Base-by-base conservation (phyloP, 1,139 yeast species). In the Sugiyamaella castrensis region DNA sequence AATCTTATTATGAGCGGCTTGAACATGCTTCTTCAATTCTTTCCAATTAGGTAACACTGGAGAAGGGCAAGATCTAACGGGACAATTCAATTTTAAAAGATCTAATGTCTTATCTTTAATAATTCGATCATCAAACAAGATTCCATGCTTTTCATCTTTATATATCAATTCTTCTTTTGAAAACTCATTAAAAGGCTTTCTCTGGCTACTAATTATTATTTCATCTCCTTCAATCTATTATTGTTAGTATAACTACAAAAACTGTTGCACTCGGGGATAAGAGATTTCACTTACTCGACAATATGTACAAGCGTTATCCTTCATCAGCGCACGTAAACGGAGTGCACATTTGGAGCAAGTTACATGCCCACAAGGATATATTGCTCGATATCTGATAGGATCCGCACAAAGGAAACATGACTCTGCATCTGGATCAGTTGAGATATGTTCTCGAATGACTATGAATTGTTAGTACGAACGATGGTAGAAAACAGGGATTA, bases 381-480 rank as follows among this genome's bases (percentile, higher is more conserved):
- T 66, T 0, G 96, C 87, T 2, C 82, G 81, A 60, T 76, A 78
- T 19, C 58, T 60, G 37, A 89, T 74, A 38, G 71, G 72, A 43
- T 87, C 84, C 1, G 98, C 95, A 71, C 99, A 92, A 50, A 92
- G 87, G 35, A 89, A 69, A 71, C 98, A 91, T 27, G 72, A 67
- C 27, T 76, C 80, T 8, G 59, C 51, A 9, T 43, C 52, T 6
- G 50, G 46, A 11, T 44, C 50, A 4, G 41, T 43, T 11, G 46
- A 42, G 27, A 43, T 46, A 28, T 50, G 50, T 12, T 42, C 53
- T 19, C 39, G 43, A 11, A 44, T 43, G 24, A 48, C 54, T 40
- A 34, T 8, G 5, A 19, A 5, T 19, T 19, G 24, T 19, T 19
- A 19, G 24, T 19, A 5, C n/a, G n/a, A n/a, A 19, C 5, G 24